Evolutionary conservation across 2,329 filamentous ascomycete species (phyloP).

Genomic region (Ophiostoma novo-ulmi): DNA sequence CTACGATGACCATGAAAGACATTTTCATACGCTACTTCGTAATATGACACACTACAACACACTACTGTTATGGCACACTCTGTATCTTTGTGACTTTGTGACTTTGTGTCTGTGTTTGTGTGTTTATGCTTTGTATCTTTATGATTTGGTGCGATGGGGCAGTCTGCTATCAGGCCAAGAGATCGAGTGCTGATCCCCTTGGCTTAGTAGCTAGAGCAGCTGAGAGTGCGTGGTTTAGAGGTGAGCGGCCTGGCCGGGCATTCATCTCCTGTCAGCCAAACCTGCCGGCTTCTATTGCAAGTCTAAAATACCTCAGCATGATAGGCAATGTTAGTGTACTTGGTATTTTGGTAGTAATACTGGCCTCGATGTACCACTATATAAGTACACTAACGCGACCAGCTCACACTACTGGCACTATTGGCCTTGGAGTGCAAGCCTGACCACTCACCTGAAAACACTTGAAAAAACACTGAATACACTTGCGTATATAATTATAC

Average conservation of each 20-base stretch:
- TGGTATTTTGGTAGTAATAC: too few species aligned
- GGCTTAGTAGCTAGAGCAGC: neutral
- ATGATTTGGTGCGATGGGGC: neutral
- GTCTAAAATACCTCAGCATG: neutral
- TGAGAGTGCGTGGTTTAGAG: neutral
- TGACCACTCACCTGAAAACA: neutral
- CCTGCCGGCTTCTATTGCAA: neutral
- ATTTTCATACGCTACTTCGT: neutral
- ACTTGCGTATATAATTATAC: neutral
- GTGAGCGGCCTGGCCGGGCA: neutral
- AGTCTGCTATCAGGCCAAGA: neutral
- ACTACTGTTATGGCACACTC: neutral
- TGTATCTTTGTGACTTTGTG: neutral
- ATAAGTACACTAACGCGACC: too few species aligned
- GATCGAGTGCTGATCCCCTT: neutral
- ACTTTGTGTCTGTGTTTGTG: neutral
- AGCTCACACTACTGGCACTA: too few species aligned
- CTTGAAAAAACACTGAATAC: neutral
- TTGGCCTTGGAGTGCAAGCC: neutral
- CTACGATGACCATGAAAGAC: neutral
- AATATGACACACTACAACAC: neutral
- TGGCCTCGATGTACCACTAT: too few species aligned
- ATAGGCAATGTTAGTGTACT: neutral
- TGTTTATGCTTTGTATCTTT: neutral
- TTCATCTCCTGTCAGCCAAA: conserved; percentile 4